Evolutionary conservation across 1,139 yeast species (phyloP).

Genomic region (Pichia sp.): DNA sequence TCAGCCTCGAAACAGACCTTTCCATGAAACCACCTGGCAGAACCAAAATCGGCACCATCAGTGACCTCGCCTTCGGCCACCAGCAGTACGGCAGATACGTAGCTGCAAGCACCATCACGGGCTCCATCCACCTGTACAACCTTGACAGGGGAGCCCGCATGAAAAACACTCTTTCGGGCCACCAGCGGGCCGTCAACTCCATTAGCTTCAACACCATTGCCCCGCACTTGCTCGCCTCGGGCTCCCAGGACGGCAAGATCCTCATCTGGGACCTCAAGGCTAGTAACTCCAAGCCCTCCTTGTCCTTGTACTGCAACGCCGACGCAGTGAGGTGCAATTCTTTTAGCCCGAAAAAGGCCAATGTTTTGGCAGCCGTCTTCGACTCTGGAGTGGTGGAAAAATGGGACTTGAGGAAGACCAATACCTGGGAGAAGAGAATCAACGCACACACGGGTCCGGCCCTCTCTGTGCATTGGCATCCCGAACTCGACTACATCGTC

Average conservation of each 20-base stretch:
- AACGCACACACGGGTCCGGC: conserved; percentile 95
- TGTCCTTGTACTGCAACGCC: conserved; percentile 49
- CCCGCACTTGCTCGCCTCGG: conserved; percentile 64
- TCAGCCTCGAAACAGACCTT: conserved; percentile 35
- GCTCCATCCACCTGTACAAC: conserved; percentile 47
- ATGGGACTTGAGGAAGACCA: conserved; percentile 69
- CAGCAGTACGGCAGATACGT: conserved; percentile 39
- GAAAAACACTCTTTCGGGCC: conserved; percentile 55
- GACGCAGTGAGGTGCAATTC: conserved; percentile 65
- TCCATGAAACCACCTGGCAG: conserved; percentile 30
- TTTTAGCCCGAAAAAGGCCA: conserved; percentile 48
- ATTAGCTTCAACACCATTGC: conserved; percentile 62
- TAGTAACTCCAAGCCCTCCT: conserved; percentile 42
- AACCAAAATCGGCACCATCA: conserved; percentile 44
- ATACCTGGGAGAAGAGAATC: conserved; percentile 63
- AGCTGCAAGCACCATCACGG: conserved; percentile 49
- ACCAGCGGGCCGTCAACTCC: conserved; percentile 76
- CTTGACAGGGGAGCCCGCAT: conserved; percentile 41
- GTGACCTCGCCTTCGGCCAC: conserved; percentile 47
- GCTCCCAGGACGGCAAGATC: conserved; percentile 87
- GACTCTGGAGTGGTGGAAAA: conserved; percentile 85
- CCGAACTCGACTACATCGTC: conserved; percentile 71
- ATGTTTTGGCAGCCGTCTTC: conserved; percentile 65
- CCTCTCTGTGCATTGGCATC: conserved; percentile 82
- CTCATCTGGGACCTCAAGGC: conserved; percentile 84